Evolutionary conservation across 2,329 filamentous ascomycete genomes (phyloP), one percentile per base, ranked within the genome.

Genomic region (Aspergillus spinulosporus): DNA sequence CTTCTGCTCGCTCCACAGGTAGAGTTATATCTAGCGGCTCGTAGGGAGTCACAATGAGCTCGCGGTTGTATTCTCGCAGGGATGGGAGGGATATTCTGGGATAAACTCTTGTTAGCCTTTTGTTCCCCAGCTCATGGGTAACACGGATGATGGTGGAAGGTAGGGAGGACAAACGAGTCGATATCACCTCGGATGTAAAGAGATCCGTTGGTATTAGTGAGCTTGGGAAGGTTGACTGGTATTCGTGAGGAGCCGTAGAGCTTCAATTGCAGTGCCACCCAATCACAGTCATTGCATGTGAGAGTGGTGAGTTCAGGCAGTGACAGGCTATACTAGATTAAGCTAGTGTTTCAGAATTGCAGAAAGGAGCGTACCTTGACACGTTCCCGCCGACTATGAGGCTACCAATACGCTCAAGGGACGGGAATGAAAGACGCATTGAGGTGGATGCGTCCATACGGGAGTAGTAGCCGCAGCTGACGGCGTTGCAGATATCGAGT

Each of bases 161-260:
- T 8, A 21, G 45, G 45, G 4, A 47, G 26, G 21, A 49, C 46
- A 12, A 37, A 49, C 46, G 46, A 49, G 14, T 49, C 46, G 8
- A 49, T 49, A 39, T 49, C 46, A n/a, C 46, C 46, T 28, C 46
- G 34, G n/a, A 49, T 39, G 34, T 49, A 37, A 12, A 37, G 15
- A 21, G 15, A 37, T 12, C 46, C 46, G 32, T 37, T 31, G 5
- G 28, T 34, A 4, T 32, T 14, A 26, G 8, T 28, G 3, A 49
- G 46, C 32, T 49, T 49, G 14, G 46, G 46, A 4, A 49, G 34
- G 46, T 37, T 11, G 15, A 49, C 46, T 37, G 32, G 28, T 12
- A 49, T 49, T n/a, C 14, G 46, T 8, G 46, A 39, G 32, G 46
- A 37, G 14, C 46, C 32, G 34, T 49, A 49, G 31, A 49, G 46